phyloP scores from a whole-genome alignment of 2,329 filamentous ascomycete species.

The Alternaria conjuncta region DNA sequence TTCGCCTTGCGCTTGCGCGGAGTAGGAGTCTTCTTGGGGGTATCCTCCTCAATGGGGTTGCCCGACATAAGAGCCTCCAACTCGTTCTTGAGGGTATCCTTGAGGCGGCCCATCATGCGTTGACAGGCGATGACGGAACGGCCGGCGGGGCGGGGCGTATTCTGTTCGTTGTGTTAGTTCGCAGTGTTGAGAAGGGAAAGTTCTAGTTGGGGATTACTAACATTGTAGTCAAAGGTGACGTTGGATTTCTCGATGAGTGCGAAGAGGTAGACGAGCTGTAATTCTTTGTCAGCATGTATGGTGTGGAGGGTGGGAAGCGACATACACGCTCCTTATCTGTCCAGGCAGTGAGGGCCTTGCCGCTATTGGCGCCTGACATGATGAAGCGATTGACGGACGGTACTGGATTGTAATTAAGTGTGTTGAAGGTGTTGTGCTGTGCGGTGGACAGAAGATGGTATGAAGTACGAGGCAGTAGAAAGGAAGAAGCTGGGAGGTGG shows the following conservation, averaged over 20 bases:
- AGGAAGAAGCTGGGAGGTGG: not conserved
- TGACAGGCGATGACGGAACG: slow-evolving; percentile 26
- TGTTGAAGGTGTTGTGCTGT: too few relatives aligned
- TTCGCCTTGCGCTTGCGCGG: slow-evolving; percentile 28
- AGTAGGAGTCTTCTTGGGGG: slow-evolving; percentile 13
- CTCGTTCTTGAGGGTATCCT: slow-evolving; percentile 21
- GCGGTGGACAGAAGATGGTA: too few relatives aligned
- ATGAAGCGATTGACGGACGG: not conserved
- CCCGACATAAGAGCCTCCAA: too few relatives aligned
- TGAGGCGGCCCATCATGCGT: slow-evolving; percentile 28
- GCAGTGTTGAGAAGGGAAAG: too few relatives aligned
- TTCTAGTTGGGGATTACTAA: not conserved
- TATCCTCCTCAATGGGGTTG: not conserved
- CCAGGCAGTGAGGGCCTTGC: slow-evolving; percentile 14
- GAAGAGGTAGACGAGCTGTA: slow-evolving; percentile 22
- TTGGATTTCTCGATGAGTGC: slow-evolving; percentile 18
- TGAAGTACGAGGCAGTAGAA: not conserved
- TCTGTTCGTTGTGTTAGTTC: slow-evolving; percentile 11
- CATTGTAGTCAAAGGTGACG: slow-evolving; percentile 23
- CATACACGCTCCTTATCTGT: slow-evolving; percentile 23
- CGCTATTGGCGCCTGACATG: slow-evolving; percentile 8
- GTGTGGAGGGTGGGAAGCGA: not conserved
- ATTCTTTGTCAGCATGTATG: not conserved
- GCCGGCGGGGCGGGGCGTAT: slow-evolving; percentile 22
- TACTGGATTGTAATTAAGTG: too few relatives aligned